A percentile compares a stretch with the other conserved stretches of the same genome.
These are phyloP conservation scores for Alloascoidea africana DNA, from an alignment of 805 yeast genomes.

Conservation along the genomic window DNA sequence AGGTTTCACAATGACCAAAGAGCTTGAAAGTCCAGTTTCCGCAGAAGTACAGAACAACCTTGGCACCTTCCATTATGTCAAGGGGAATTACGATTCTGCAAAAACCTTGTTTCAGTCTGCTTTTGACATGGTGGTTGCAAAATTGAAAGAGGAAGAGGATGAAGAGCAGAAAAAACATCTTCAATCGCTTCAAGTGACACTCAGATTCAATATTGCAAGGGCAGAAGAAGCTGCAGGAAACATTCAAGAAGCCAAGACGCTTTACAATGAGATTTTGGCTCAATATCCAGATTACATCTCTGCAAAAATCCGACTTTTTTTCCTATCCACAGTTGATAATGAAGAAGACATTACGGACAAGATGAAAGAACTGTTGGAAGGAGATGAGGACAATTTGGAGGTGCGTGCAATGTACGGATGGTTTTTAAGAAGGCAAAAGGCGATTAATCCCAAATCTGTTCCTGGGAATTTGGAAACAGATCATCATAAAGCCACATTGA, in stretches of 20 bases:
- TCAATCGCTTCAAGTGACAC: constrained; percentile 19
- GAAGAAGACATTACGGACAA: constrained; percentile 27
- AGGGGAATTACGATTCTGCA: constrained; percentile 45
- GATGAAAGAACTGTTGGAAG: constrained; percentile 37
- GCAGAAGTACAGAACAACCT: constrained; percentile 63
- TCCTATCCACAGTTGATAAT: constrained; percentile 36
- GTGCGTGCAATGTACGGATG: constrained; percentile 87
- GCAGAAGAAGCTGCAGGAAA: constrained; percentile 35
- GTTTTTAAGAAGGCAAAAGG: constrained; percentile 40
- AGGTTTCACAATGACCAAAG: constrained; percentile 36
- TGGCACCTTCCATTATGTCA: constrained; percentile 68
- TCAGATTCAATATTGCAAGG: constrained; percentile 67
- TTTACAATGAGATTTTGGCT: constrained; percentile 42
- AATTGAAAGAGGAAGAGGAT: constrained; percentile 16
- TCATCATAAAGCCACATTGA: constrained; percentile 76
- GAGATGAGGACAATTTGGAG: constrained; percentile 51
- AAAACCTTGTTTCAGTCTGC: constrained; percentile 38
- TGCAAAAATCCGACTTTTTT: constrained; percentile 59
- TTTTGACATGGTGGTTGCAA: constrained; percentile 9
- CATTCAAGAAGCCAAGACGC: constrained; percentile 18
- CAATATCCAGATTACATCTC: constrained; percentile 56
- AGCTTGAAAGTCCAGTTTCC: constrained; percentile 19
- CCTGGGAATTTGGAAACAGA: constrained; percentile 44
- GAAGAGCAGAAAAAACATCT: constrained; percentile 11
- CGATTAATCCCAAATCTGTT: constrained; percentile 34